Conservation (phyloP, 2,329 filamentous ascomycete genomes). For the Stagonosporopsis chrysanthemi region DNA sequence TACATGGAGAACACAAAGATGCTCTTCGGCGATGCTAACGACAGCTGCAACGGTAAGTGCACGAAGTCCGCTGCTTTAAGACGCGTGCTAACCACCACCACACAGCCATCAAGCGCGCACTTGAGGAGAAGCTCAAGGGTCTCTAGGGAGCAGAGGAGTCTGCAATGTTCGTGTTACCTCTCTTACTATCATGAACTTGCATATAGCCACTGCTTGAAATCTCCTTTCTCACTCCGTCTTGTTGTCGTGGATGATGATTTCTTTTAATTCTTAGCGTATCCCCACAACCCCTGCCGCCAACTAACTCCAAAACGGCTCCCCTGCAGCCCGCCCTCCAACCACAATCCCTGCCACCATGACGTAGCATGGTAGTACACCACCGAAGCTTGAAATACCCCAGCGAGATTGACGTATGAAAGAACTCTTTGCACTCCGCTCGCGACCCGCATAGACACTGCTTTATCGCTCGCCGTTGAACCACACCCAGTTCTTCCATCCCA, state of each 20-base stretch:
- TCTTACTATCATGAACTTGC: background rate
- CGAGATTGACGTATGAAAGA: constrained; percentile 7
- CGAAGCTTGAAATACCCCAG: constrained; percentile 15
- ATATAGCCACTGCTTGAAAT: background rate
- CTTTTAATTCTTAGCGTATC: constrained; percentile 1
- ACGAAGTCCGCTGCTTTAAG: background rate
- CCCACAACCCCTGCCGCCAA: constrained; percentile 6
- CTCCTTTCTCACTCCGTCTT: background rate
- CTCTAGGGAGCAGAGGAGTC: constrained; percentile 24
- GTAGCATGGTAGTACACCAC: constrained; percentile 3
- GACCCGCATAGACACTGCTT: constrained; percentile 1
- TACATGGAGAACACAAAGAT: constrained; percentile 89
- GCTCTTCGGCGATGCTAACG: constrained; percentile 90
- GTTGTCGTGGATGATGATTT: background rate
- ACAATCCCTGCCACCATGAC: constrained; percentile 15
- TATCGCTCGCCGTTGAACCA: background rate
- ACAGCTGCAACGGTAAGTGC: constrained; percentile 72
- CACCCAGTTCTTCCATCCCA: no score
- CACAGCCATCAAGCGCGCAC: constrained; percentile 47
- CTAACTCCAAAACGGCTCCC: constrained; percentile 1
- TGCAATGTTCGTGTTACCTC: background rate
- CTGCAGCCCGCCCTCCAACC: constrained; percentile 6
- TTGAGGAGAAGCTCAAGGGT: constrained; percentile 46
- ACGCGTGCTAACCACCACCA: constrained; percentile 22
- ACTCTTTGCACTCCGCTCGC: background rate